A percentile compares a stretch with the other conserved stretches of the same genome.
These are phyloP conservation scores for Gynostemma pentaphyllum DNA, from an alignment of 306 rosid genomes.

Conservation along the genomic window DNA sequence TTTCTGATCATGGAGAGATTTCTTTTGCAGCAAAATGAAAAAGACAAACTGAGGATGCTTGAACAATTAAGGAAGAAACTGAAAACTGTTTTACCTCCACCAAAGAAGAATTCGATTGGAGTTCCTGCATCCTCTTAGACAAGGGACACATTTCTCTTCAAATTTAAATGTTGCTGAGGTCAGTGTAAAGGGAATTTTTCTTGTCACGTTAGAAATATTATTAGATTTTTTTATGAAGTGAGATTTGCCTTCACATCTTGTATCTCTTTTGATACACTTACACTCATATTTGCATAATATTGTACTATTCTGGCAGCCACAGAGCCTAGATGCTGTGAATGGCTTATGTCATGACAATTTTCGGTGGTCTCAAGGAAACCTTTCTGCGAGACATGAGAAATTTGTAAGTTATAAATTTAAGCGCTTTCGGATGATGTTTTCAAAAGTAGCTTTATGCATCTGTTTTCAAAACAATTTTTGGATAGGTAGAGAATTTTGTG, in stretches of 20 bases:
- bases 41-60: constrained; percentile 47
- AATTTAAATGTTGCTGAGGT: not conserved
- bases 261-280: not conserved
- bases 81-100: constrained; percentile 43
- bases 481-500: too few relatives aligned
- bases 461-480: too few relatives aligned
- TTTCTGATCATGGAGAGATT: constrained; percentile 54
- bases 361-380: not conserved
- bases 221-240: too few relatives aligned
- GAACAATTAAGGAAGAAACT: constrained; percentile 49
- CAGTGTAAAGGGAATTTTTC: not conserved
- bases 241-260: not conserved
- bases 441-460: too few relatives aligned
- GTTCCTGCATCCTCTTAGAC: constrained; percentile 1
- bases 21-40: constrained; percentile 30
- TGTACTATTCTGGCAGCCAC: not conserved
- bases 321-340: not conserved
- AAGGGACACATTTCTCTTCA: not conserved
- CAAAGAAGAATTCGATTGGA: not conserved
- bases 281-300: not conserved
- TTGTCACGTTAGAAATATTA: not conserved
- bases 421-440: too few relatives aligned
- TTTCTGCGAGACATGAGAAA: not conserved
- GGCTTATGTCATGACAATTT: not conserved
- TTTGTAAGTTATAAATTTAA: not conserved